A percentile compares a stretch with the other conserved stretches of the same genome.
phyloP scores from a whole-genome alignment of 1,284 basidiomycete genomes.

The Austroboletus novae-zelandiae region DNA sequence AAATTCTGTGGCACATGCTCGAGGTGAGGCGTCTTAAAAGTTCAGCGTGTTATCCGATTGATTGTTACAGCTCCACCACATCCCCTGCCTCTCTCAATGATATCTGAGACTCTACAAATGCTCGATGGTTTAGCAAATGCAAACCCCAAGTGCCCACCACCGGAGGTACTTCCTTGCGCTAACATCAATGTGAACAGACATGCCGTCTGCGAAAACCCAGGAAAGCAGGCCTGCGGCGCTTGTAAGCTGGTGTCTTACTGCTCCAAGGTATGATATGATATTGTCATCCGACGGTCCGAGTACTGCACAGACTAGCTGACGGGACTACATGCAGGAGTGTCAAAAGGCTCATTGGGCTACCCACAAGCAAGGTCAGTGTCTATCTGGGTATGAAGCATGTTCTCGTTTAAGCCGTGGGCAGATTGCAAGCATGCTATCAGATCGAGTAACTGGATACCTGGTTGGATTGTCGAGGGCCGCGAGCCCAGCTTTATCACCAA shows the following conservation, averaged over 20 bases:
- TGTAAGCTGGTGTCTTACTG: conserved; percentile 42
- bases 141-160: conserved; percentile 16
- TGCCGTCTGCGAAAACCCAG: conserved; percentile 26
- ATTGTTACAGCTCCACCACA: too few relatives aligned
- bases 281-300: not conserved
- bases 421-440: conserved; percentile 27
- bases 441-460: conserved; percentile 23
- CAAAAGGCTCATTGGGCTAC: conserved; percentile 22
- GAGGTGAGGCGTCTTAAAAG: not conserved
- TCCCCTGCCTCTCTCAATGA: too few relatives aligned
- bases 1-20: not conserved
- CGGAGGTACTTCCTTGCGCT: conserved; percentile 27
- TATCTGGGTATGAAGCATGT: not conserved
- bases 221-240: conserved; percentile 31
- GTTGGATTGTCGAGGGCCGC: conserved; percentile 23
- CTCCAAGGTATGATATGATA: conserved; percentile 28
- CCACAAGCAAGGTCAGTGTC: conserved; percentile 23
- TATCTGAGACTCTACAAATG: not conserved
- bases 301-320: not conserved
- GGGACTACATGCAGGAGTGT: conserved; percentile 15
- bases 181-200: conserved; percentile 19
- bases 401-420: conserved; percentile 2
- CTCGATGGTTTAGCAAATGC: conserved; percentile 6
- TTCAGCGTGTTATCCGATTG: not conserved
- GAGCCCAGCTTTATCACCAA: conserved; percentile 18